Conservation (phyloP, 148 eudicot species). For the Selenicereus undatus region DNA sequence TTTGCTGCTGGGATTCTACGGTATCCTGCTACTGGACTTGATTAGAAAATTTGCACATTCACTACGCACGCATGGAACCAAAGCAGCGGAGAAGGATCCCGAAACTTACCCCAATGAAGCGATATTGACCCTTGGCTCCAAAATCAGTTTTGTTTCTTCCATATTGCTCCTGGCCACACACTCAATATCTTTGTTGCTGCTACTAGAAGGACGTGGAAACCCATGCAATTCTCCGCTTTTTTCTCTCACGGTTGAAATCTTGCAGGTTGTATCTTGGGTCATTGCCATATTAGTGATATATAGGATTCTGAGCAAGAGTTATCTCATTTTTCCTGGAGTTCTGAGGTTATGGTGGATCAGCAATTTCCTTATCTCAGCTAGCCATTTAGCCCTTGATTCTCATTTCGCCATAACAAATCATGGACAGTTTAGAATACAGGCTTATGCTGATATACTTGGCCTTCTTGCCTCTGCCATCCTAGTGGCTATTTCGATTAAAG, state of each 20-base stretch:
- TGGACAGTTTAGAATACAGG: constrained; percentile 31
- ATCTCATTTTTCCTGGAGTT: constrained; percentile 46
- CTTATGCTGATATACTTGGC: constrained; percentile 38
- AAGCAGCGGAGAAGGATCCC: constrained; percentile 24
- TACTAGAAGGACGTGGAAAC: constrained; percentile 29
- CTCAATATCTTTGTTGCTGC: constrained; percentile 28
- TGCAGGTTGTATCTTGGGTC: constrained; percentile 59
- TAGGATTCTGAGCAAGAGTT: constrained; percentile 28
- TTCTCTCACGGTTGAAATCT: constrained; percentile 43
- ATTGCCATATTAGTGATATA: constrained; percentile 37
- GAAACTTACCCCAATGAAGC: constrained; percentile 28
- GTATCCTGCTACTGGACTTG: constrained; percentile 37
- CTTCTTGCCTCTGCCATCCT: constrained; percentile 54
- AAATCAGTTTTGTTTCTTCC: constrained; percentile 48
- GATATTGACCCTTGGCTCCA: constrained; percentile 39
- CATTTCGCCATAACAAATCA: constrained; percentile 33
- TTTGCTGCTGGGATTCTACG: constrained; percentile 55
- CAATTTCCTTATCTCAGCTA: constrained; percentile 57
- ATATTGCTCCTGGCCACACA: constrained; percentile 49
- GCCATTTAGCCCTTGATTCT: constrained; percentile 37
- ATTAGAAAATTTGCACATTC: constrained; percentile 33
- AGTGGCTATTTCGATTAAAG: constrained; percentile 46
- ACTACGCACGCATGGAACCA: constrained; percentile 36
- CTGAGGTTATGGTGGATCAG: constrained; percentile 75
- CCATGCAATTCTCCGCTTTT: constrained; percentile 36